These are phyloP conservation scores for Gyrodon lividus DNA, from an alignment of 768 basidiomycete species.

Conservation along the genomic window DNA sequence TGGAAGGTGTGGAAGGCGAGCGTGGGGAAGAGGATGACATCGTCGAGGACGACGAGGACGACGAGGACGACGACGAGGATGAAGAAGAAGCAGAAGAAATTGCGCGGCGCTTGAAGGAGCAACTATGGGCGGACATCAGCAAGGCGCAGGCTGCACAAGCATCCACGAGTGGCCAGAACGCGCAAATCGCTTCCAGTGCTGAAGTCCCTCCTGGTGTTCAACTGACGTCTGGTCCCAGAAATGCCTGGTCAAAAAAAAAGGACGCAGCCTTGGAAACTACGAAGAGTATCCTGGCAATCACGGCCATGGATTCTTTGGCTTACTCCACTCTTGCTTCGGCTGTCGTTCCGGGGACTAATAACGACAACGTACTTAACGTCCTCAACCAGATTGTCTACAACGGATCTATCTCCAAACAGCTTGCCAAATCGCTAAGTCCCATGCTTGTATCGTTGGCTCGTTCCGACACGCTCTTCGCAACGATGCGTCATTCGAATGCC, in stretches of 20 bases:
- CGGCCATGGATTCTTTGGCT: slow-evolving; percentile 57
- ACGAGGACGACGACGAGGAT: slow-evolving; percentile 53
- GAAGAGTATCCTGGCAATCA: slow-evolving; percentile 56
- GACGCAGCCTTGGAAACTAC: slow-evolving; percentile 66
- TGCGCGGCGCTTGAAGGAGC: slow-evolving; percentile 69
- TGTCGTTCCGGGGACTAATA: slow-evolving; percentile 44
- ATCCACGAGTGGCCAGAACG: slow-evolving; percentile 23
- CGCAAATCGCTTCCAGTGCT: slow-evolving; percentile 5
- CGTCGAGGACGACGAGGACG: slow-evolving; percentile 43
- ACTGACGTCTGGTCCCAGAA: slow-evolving; percentile 11
- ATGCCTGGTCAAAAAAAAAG: slow-evolving; percentile 41
- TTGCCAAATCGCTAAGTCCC: slow-evolving; percentile 58
- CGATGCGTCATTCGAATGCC: slow-evolving; percentile 61
- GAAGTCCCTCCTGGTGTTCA: slow-evolving; percentile 5
- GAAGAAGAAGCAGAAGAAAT: slow-evolving; percentile 71
- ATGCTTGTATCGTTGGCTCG: slow-evolving; percentile 63
- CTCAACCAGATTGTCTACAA: slow-evolving; percentile 49
- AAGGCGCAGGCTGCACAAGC: slow-evolving; percentile 53
- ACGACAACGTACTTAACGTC: slow-evolving; percentile 52
- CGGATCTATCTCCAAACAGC: slow-evolving; percentile 49
- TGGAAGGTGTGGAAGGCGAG: background rate
- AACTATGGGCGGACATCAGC: slow-evolving; percentile 75
- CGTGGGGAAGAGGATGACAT: slow-evolving; percentile 29
- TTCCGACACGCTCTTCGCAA: slow-evolving; percentile 64
- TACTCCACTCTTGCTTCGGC: slow-evolving; percentile 52